phyloP scores from a whole-genome alignment of 176 grass and related monocot species.

The Raddia distichophylla region DNA sequence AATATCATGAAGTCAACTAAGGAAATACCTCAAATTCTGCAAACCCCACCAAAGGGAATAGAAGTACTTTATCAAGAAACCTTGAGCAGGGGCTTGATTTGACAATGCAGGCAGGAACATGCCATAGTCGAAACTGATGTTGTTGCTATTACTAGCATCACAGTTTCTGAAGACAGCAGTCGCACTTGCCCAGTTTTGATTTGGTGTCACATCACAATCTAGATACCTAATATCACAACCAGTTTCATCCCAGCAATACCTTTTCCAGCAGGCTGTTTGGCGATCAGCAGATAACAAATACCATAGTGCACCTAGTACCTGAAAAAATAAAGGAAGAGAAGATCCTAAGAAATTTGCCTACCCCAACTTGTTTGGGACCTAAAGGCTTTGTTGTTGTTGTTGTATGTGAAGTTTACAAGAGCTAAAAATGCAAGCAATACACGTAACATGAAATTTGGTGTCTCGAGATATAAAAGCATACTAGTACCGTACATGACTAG shows the following conservation, averaged over 20 bases:
- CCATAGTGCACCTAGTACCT: constrained; percentile 90
- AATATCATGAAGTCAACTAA: not conserved
- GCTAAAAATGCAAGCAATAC: constrained; percentile 5
- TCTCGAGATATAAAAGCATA: constrained; percentile 12
- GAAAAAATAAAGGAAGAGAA: constrained; percentile 15
- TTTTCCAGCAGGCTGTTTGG: constrained; percentile 91
- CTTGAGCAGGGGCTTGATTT: constrained; percentile 65
- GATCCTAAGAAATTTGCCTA: constrained; percentile 25
- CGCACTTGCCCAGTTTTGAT: constrained; percentile 42
- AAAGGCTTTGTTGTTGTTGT: too few relatives aligned
- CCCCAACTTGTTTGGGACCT: too few relatives aligned
- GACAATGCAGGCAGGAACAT: constrained; percentile 72
- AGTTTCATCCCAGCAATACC: constrained; percentile 59
- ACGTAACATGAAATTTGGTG: constrained; percentile 3
- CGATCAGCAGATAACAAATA: constrained; percentile 87
- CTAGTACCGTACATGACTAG: constrained; percentile 77
- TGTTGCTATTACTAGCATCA: constrained; percentile 9
- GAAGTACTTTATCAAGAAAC: constrained; percentile 85
- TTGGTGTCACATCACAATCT: constrained; percentile 53
- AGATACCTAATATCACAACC: constrained; percentile 61
- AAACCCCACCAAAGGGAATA: constrained; percentile 99
- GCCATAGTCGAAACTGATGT: constrained; percentile 63
- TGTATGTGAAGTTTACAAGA: not conserved
- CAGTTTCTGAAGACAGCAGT: constrained; percentile 65
- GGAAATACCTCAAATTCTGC: constrained; percentile 91